Evolutionary conservation across 768 basidiomycete genomes (phyloP).

Genomic region (Xerocomus brunneocitrinus): DNA sequence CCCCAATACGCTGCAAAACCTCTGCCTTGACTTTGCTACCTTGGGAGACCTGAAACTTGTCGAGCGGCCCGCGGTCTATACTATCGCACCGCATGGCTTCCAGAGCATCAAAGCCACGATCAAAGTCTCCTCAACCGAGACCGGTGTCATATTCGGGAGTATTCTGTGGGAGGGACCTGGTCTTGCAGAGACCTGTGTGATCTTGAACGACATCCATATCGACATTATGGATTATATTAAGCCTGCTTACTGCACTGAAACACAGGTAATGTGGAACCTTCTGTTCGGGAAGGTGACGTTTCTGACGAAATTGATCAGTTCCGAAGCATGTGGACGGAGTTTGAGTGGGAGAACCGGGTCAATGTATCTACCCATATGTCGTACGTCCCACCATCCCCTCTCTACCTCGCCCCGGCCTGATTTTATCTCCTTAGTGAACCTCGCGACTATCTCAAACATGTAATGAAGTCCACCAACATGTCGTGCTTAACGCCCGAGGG

Average conservation of each 20-base stretch:
- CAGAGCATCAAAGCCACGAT: conserved; percentile 98
- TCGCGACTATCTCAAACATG: conserved; percentile 85
- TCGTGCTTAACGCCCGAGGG: conserved; percentile 88
- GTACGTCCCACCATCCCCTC: conserved; percentile 41
- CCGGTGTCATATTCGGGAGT: conserved; percentile 96
- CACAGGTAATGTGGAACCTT: conserved; percentile 53
- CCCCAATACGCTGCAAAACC: conserved; percentile 87
- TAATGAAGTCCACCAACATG: conserved; percentile 98
- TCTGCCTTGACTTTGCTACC: conserved; percentile 96
- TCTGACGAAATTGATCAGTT: conserved; percentile 49
- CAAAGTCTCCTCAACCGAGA: conserved; percentile 97
- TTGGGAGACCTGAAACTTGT: conserved; percentile 96
- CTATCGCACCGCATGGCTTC: conserved; percentile 94
- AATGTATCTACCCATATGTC: conserved; percentile 83
- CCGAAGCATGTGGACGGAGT: conserved; percentile 99
- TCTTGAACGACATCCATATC: conserved; percentile 94
- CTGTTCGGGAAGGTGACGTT: neutral
- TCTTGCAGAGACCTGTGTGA: conserved; percentile 85
- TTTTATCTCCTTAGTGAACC: conserved; percentile 53
- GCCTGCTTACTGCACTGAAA: conserved; percentile 88
- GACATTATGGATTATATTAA: conserved; percentile 65
- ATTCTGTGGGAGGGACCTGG: conserved; percentile 94
- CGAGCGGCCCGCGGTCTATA: conserved; percentile 90
- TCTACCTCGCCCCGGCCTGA: neutral
- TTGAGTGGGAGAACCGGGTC: conserved; percentile 99